These are phyloP conservation scores for Cutaneotrichosporon sp. DNA, from an alignment of 1,284 basidiomycete species.

Conservation along the genomic window DNA sequence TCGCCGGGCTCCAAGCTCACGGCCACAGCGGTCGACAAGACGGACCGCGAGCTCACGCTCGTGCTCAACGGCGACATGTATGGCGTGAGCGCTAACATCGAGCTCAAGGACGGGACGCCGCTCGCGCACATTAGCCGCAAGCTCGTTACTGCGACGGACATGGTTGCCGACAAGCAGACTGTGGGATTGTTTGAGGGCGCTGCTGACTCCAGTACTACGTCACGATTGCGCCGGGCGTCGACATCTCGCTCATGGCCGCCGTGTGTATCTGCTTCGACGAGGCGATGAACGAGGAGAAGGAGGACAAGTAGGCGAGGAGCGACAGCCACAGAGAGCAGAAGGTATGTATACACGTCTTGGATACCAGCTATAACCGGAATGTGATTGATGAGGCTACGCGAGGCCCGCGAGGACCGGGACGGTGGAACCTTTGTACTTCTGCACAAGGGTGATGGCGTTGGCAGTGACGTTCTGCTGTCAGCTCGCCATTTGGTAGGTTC, in stretches of 20 bases:
- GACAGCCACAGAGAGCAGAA: background rate
- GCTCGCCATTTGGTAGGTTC: background rate
- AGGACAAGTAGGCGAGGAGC: background rate
- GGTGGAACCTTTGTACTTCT: background rate
- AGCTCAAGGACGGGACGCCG: slow-evolving; percentile 34
- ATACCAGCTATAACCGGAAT: background rate
- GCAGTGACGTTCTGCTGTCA: background rate
- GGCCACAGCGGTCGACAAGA: slow-evolving; percentile 35
- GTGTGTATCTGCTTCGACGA: slow-evolving; percentile 55
- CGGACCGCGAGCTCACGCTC: slow-evolving; percentile 30
- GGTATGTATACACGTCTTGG: background rate
- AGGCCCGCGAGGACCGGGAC: background rate
- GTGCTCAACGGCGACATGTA: slow-evolving; percentile 46
- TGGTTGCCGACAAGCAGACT: slow-evolving; percentile 47
- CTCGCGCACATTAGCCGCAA: slow-evolving; percentile 50
- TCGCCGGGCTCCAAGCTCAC: slow-evolving; percentile 44
- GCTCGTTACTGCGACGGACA: slow-evolving; percentile 38
- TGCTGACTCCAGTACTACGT: slow-evolving; percentile 46
- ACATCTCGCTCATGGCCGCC: slow-evolving; percentile 53
- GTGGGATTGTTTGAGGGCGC: slow-evolving; percentile 27
- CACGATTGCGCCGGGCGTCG: slow-evolving; percentile 54
- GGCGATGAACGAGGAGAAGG: slow-evolving; percentile 35
- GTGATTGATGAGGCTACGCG: background rate
- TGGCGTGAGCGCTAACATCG: slow-evolving; percentile 44
- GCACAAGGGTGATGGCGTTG: background rate